A percentile compares a stretch with the other conserved stretches of the same genome.
Evolutionary conservation across 805 yeast species (phyloP).

Genomic region (Sugiyamaella boreocaroliniensis): DNA sequence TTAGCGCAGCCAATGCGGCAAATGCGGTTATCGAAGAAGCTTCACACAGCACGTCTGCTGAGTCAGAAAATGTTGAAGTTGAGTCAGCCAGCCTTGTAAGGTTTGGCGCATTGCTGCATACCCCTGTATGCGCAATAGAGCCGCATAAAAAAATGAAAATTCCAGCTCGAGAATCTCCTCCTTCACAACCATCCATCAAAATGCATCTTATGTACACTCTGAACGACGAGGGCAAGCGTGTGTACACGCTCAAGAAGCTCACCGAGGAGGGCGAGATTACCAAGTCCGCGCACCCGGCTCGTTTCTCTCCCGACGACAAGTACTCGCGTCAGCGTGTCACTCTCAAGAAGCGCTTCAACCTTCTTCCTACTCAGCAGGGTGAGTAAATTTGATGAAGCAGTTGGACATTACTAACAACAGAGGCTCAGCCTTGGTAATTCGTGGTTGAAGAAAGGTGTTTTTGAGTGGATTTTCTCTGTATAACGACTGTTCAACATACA

Average conservation of each 20-base stretch:
- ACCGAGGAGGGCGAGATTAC: constrained; percentile 90
- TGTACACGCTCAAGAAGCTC: constrained; percentile 80
- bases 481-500: no score
- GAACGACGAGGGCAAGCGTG: constrained; percentile 91
- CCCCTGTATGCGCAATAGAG: no score
- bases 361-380: constrained; percentile 76
- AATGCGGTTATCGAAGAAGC: no score
- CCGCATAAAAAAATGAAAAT: not conserved
- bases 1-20: no score
- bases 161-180: not conserved
- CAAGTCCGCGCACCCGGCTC: constrained; percentile 98
- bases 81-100: no score
- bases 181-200: constrained; percentile 18
- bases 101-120: no score
- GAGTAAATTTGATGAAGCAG: constrained; percentile 6
- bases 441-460: no score
- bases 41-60: no score
- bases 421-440: constrained; percentile 17
- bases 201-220: constrained; percentile 99
- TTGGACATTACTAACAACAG: constrained; percentile 5
- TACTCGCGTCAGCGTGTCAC: constrained; percentile 99
- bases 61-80: no score
- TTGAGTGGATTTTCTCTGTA: no score
- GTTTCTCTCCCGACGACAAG: constrained; percentile 99
- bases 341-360: constrained; percentile 84